A percentile compares a stretch with the other conserved stretches of the same genome.
Evolutionary conservation across 2,329 filamentous ascomycete genomes (phyloP).

Genomic region (Aureobasidium sp.): DNA sequence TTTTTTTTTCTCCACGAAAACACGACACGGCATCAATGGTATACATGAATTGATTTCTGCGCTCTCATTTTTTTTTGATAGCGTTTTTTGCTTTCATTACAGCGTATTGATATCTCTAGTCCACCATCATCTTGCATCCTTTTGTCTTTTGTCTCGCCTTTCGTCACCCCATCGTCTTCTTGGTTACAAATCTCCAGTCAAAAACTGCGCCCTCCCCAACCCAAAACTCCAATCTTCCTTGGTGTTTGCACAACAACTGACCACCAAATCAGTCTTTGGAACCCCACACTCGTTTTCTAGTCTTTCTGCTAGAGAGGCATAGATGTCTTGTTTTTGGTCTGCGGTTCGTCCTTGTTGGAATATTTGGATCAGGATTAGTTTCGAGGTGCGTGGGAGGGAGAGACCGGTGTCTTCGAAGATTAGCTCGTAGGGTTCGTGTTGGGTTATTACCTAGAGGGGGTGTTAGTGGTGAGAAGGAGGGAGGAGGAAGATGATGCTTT

Average conservation of each 20-base stretch:
- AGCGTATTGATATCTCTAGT: not conserved
- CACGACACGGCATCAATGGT: not conserved
- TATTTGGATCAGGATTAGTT: constrained; percentile 27
- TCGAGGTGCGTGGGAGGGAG: constrained; percentile 21
- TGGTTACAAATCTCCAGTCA: constrained; percentile 21
- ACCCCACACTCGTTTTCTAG: constrained; percentile 21
- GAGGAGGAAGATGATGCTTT: not conserved
- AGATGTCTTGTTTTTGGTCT: constrained; percentile 23
- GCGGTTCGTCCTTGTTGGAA: constrained; percentile 27
- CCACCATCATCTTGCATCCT: not conserved
- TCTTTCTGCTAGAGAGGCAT: constrained; percentile 20
- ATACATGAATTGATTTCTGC: too few relatives aligned
- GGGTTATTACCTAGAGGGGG: constrained; percentile 23
- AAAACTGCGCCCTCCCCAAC: constrained; percentile 25
- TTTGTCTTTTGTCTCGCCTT: too few relatives aligned
- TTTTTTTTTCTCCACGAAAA: not conserved
- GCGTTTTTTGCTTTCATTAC: not conserved
- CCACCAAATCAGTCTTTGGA: constrained; percentile 23
- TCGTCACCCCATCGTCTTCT: too few relatives aligned
- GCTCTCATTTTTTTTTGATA: too few relatives aligned
- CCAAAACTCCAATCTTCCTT: constrained; percentile 29
- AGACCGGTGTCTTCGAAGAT: constrained; percentile 29
- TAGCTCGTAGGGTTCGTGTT: constrained; percentile 26
- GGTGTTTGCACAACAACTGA: constrained; percentile 21
- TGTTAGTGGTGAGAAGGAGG: not conserved